A percentile compares a stretch with the other conserved stretches of the same genome.
Conservation (phyloP, 768 basidiomycete species). For the Russula sp. region DNA sequence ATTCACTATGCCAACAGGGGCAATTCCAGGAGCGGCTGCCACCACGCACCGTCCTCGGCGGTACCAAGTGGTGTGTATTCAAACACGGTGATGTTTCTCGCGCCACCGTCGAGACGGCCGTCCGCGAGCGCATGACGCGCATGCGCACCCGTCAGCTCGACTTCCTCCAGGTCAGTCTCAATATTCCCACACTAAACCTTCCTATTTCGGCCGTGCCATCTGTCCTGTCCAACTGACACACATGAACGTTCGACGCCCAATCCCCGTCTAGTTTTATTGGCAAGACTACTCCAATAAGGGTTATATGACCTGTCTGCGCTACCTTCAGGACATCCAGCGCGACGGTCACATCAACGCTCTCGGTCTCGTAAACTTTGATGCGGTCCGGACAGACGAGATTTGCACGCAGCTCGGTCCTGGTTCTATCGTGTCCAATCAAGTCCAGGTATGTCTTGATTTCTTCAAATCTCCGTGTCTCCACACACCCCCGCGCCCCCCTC, state of each 20-base stretch:
- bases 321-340: conserved; percentile 56
- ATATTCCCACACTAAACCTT: not conserved
- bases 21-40: conserved; percentile 55
- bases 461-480: not conserved
- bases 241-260: not conserved
- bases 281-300: conserved; percentile 57
- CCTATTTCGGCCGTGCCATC: conserved; percentile 9
- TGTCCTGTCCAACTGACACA: conserved; percentile 1
- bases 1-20: conserved; percentile 47
- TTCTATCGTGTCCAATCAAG: conserved; percentile 76
- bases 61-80: conserved; percentile 88
- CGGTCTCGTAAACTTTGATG: conserved; percentile 81
- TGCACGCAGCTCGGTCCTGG: conserved; percentile 71
- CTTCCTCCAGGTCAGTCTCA: conserved; percentile 67
- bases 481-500: too few relatives aligned
- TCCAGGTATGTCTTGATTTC: conserved; percentile 51
- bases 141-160: conserved; percentile 62
- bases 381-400: conserved; percentile 71
- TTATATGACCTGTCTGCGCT: conserved; percentile 48
- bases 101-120: conserved; percentile 55
- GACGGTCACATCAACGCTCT: conserved; percentile 61
- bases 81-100: conserved; percentile 50
- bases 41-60: conserved; percentile 53
- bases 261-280: conserved; percentile 66
- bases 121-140: conserved; percentile 67